Base-by-base conservation (phyloP, 2,329 filamentous ascomycete species). In the Verticillium nonalfalfae region DNA sequence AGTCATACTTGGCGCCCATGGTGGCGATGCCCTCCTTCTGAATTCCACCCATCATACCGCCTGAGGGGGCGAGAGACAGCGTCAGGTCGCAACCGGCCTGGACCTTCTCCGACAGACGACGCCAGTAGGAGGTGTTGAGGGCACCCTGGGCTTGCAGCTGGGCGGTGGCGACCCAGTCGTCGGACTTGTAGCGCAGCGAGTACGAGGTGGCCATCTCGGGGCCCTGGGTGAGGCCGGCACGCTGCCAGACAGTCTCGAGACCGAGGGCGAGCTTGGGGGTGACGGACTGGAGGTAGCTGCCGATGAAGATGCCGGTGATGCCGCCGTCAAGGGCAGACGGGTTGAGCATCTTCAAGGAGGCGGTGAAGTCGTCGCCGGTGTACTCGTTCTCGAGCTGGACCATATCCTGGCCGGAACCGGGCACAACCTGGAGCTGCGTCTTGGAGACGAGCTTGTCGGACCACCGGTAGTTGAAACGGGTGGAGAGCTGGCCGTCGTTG, bases 1-100 rank as follows among this genome's bases (percentile, higher is more conserved):
- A 99, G 76, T 97, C 94, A 79, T 99, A 99, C 80, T 99, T 99
- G 74, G 93, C 91, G 71, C 94, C 95, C 70, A 98, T 85, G 60
- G 93, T 92, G 60, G 96, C 93, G 64, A 91, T 85, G 61, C 95
- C 95, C 76, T 99, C 93, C 77, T 93, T 94, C 75, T 88, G 85
- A 60, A 88, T 75, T 56, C 87, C 87, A 70, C 91, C 91, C 87
- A 95, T 93, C 77, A 91, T 79, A 65, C 86, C 85, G 59, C 81
- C 78, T 60, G 85, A 82, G 34, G 85, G 81, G 36, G 87, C 87
- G 68, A 97, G 89, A 66, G 93, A 90, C 63, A 99, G 84, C 76
- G 93, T 96, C 83, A 96, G 87, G 70, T 98, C 94, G 68, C 96
- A 91, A 77, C 95, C 95, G 64, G 93, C 94, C 81, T 98, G 94